Evolutionary conservation across 352 stramenopile species (phyloP), one percentile per base, ranked within the genome.

Genomic region (Globisporangium paddicum): DNA sequence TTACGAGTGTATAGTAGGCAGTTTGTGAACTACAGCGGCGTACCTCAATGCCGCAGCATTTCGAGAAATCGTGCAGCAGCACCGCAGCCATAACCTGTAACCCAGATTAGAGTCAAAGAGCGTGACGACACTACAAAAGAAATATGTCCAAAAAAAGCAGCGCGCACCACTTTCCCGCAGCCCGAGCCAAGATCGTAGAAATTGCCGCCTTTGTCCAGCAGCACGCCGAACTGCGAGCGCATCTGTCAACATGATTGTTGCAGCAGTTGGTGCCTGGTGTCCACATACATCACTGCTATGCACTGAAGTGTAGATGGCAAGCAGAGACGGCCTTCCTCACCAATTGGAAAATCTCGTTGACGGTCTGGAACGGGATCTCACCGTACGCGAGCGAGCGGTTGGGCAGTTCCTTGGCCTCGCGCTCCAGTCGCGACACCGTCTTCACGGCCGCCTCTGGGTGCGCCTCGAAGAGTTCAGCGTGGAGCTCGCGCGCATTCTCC

Each of bases 101-200:
- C n/a, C n/a, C n/a, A n/a, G n/a, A n/a, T n/a, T n/a, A n/a, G n/a
- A n/a, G n/a, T n/a, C n/a, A 49, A 34, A 42, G 18, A 49, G 19
- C 9, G 8, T 5, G n/a, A 16, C 7, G 8, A 30, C 8, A 28
- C 45, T 32, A 10, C 28, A 57, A 25, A n/a, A 18, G 3, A 16
- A 32, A 37, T 26, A 44, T 45, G 18, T n/a, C n/a, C n/a, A n/a
- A 40, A 26, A n/a, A 14, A 32, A 45, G 34, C 2, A 16, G 38
- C 0, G 64, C 75, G 37, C 58, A 88, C 78, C 58, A 86, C 78
- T 88, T 88, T 88, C 59, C 78, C 78, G 49, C 78, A 88, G 16
- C 78, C 78, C 10, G 78, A 88, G 44, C 78, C 78, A 19, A 88
- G 77, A 41, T 88, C 78, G 63, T 88, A 88, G 55, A 88, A 88